Percentiles rank a stretch among this genome's conserved stretches.
These are phyloP conservation scores for Wickerhamiella qilinensis DNA, from an alignment of 805 yeast genomes.

Conservation along the genomic window DNA sequence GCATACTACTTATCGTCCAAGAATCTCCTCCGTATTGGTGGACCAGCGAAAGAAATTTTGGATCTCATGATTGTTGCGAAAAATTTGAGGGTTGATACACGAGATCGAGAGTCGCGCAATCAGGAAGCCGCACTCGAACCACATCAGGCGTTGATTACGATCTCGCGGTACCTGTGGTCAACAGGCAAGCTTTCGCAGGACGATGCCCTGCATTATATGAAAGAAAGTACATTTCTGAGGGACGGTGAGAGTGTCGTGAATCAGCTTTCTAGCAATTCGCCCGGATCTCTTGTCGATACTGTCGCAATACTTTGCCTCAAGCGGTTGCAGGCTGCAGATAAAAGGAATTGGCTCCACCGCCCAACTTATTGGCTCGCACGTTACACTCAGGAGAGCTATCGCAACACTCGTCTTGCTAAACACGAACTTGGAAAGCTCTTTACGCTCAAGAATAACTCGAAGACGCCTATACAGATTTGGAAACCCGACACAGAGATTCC, in stretches of 20 bases:
- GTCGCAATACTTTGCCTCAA: constrained; percentile 23
- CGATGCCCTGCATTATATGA: constrained; percentile 4
- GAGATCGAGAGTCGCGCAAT: constrained; percentile 5
- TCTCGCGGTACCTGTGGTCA: constrained; percentile 19
- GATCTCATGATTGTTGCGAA: constrained; percentile 25
- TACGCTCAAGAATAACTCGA: constrained; percentile 43
- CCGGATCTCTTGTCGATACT: not conserved
- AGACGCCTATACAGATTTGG: constrained; percentile 76
- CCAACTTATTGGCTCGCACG: constrained; percentile 60
- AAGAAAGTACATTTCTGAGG: not conserved
- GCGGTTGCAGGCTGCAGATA: constrained; percentile 42
- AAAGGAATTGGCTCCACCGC: constrained; percentile 82
- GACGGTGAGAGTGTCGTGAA: not conserved
- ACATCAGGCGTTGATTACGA: constrained; percentile 24
- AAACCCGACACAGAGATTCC: constrained; percentile 83
- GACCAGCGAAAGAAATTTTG: constrained; percentile 23
- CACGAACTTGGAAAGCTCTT: constrained; percentile 49
- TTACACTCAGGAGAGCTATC: constrained; percentile 38
- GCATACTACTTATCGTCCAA: constrained; percentile 43
- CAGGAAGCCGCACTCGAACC: constrained; percentile 5
- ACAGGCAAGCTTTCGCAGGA: constrained; percentile 8
- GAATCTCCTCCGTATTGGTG: constrained; percentile 34
- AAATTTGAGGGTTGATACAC: constrained; percentile 1
- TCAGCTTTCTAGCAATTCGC: not conserved
- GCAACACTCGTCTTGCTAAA: constrained; percentile 38